phyloP scores from a whole-genome alignment of 805 yeast species.

The Zygosaccharomyces kombuchaensis region DNA sequence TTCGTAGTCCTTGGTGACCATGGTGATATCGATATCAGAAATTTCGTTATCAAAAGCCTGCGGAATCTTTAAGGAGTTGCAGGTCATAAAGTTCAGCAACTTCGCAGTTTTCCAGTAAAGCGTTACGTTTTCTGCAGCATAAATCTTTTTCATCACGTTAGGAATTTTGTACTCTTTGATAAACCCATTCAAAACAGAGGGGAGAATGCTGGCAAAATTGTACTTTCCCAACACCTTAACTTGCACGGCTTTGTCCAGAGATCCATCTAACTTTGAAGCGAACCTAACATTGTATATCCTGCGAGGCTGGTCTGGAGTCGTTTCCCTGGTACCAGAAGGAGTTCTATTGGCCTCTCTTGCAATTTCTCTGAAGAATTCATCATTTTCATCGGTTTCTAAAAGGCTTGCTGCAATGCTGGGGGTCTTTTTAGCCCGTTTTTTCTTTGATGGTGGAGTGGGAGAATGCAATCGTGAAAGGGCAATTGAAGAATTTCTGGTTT shows the following conservation, averaged over 20 bases:
- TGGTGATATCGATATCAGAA: constrained; percentile 21
- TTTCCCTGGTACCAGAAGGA: constrained; percentile 8
- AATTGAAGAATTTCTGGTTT: constrained; percentile 1
- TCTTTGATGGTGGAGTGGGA: constrained; percentile 4
- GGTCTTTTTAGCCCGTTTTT: constrained; percentile 5
- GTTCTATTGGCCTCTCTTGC: constrained; percentile 14
- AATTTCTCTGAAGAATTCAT: constrained; percentile 24
- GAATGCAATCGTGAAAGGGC: neutral
- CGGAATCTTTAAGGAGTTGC: constrained; percentile 29
- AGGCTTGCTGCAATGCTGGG: constrained; percentile 3
- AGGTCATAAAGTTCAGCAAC: constrained; percentile 31
- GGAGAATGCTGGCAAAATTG: constrained; percentile 26
- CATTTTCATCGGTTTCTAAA: constrained; percentile 23
- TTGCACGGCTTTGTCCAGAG: constrained; percentile 24
- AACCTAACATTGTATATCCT: constrained; percentile 27
- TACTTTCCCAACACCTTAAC: constrained; percentile 30
- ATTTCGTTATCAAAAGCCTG: constrained; percentile 23
- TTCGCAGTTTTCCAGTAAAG: constrained; percentile 30
- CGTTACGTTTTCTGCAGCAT: constrained; percentile 22
- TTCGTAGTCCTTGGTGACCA: constrained; percentile 24
- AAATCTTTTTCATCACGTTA: constrained; percentile 13
- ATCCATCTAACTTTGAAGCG: constrained; percentile 29
- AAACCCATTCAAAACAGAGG: constrained; percentile 26
- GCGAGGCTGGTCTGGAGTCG: constrained; percentile 14
- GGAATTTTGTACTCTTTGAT: constrained; percentile 22